Evolutionary conservation across 2,329 filamentous ascomycete genomes (phyloP).

Genomic region (Periconia macrospinosa): DNA sequence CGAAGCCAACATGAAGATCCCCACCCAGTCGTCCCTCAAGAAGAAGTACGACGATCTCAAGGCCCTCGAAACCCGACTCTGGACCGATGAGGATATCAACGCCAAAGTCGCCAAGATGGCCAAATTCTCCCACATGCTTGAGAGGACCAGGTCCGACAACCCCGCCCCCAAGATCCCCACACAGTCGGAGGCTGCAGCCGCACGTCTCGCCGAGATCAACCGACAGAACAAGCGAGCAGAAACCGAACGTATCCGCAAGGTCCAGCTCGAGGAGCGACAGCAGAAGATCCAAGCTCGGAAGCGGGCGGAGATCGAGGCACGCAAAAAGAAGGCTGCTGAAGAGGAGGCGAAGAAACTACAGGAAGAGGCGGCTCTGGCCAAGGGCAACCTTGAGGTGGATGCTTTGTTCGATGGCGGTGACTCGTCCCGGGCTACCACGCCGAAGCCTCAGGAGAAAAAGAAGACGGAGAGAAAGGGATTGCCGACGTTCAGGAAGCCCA

Average conservation of each 20-base stretch:
- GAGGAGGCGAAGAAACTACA: slow-evolving; percentile 53
- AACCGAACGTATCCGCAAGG: slow-evolving; percentile 85
- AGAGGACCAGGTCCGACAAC: slow-evolving; percentile 68
- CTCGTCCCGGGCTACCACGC: slow-evolving; percentile 44
- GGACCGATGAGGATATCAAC: slow-evolving; percentile 81
- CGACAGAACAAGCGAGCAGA: slow-evolving; percentile 81
- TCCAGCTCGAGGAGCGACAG: slow-evolving; percentile 74
- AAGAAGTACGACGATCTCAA: slow-evolving; percentile 82
- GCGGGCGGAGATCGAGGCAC: slow-evolving; percentile 51
- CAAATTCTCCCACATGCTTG: slow-evolving; percentile 51
- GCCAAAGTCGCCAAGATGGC: slow-evolving; percentile 72
- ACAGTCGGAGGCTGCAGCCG: slow-evolving; percentile 68
- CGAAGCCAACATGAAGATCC: slow-evolving; percentile 68
- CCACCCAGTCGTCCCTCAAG: slow-evolving; percentile 69
- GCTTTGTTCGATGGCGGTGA: slow-evolving; percentile 48
- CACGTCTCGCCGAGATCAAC: slow-evolving; percentile 82
- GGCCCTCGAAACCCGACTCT: slow-evolving; percentile 73
- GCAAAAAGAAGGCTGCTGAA: slow-evolving; percentile 57
- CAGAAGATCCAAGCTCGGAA: slow-evolving; percentile 40
- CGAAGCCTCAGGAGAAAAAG: slow-evolving; percentile 56
- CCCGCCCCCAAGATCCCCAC: slow-evolving; percentile 56
- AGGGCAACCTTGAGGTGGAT: slow-evolving; percentile 40
- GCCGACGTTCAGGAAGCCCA: slow-evolving; percentile 72
- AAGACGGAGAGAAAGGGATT: slow-evolving; percentile 57
- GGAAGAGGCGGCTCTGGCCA: slow-evolving; percentile 28